Percentiles rank a stretch among this genome's conserved stretches.
phyloP scores from a whole-genome alignment of 2,329 filamentous ascomycete genomes.

The Arthrobotrys musiformis region DNA sequence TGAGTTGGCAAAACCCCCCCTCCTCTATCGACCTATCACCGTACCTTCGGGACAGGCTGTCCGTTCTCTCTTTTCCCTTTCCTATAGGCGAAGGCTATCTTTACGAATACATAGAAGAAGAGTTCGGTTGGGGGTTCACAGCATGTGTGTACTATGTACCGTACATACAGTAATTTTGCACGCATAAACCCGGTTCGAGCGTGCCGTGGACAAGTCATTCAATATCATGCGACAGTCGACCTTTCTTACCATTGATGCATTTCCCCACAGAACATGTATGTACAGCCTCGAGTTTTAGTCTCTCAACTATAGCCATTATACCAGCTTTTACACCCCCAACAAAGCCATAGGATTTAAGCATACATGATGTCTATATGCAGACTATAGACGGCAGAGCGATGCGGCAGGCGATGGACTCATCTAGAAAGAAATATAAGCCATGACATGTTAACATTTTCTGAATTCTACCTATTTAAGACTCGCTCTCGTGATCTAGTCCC shows the following conservation, averaged over 20 bases:
- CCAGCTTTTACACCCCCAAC: not conserved
- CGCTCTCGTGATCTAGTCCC: conserved; percentile 20
- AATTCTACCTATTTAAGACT: not conserved
- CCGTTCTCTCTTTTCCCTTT: not conserved
- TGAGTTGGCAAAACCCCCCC: conserved; percentile 56
- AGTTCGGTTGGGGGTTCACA: conserved; percentile 26
- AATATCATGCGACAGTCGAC: conserved; percentile 33
- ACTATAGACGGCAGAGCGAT: conserved; percentile 11
- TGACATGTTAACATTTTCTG: not conserved
- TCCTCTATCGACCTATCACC: conserved; percentile 47
- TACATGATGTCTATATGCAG: not conserved
- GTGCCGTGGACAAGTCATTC: conserved; percentile 52
- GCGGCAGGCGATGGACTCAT: conserved; percentile 21
- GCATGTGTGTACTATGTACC: not conserved
- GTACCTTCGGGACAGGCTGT: conserved; percentile 49
- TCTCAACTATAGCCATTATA: not conserved
- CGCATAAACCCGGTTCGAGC: conserved; percentile 19
- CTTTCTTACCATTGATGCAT: no score
- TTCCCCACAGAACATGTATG: no score
- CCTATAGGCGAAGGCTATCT: not conserved
- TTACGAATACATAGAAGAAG: not conserved
- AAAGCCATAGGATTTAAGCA: not conserved
- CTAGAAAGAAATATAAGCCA: conserved; percentile 6
- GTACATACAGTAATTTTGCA: not conserved
- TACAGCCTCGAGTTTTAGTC: conserved; percentile 21